Conservation (phyloP, 148 eudicot genomes). For the Vaccinium myrtillus region DNA sequence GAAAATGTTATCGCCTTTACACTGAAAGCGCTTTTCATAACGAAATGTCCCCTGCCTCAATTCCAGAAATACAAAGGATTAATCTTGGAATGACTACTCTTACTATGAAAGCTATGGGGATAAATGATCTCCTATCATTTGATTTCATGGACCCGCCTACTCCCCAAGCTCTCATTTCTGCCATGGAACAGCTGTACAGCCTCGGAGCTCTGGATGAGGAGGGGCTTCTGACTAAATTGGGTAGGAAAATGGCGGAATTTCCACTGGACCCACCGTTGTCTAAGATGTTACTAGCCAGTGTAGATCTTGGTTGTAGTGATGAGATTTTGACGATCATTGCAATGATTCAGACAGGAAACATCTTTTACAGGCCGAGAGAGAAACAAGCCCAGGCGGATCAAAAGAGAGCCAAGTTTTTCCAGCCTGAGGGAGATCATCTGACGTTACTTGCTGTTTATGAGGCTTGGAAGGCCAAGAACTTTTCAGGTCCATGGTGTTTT, state of each 20-base stretch:
- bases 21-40: slow-evolving; percentile 91
- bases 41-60: slow-evolving; percentile 85
- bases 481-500: slow-evolving; percentile 90
- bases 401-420: slow-evolving; percentile 91
- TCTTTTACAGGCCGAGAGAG: slow-evolving; percentile 88
- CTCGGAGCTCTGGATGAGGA: slow-evolving; percentile 96
- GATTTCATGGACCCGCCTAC: slow-evolving; percentile 99
- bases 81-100: slow-evolving; percentile 75
- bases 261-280: slow-evolving; percentile 91
- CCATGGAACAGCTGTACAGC: slow-evolving; percentile 88
- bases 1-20: slow-evolving; percentile 89
- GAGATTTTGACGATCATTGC: slow-evolving; percentile 93
- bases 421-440: slow-evolving; percentile 94
- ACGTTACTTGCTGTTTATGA: slow-evolving; percentile 96
- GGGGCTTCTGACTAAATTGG: slow-evolving; percentile 88
- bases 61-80: slow-evolving; percentile 90
- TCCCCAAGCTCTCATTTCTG: slow-evolving; percentile 92
- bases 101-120: slow-evolving; percentile 90
- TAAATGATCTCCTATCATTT: slow-evolving; percentile 77
- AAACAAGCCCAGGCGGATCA: slow-evolving; percentile 98
- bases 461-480: slow-evolving; percentile 95
- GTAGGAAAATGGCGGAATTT: slow-evolving; percentile 91
- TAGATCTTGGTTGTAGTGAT: slow-evolving; percentile 93
- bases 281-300: slow-evolving; percentile 93
- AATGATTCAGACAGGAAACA: slow-evolving; percentile 91